Percentiles rank a stretch among this genome's conserved stretches.
phyloP scores from a whole-genome alignment of 768 basidiomycete genomes.

The Cystobasidiopsis lactophilus region DNA sequence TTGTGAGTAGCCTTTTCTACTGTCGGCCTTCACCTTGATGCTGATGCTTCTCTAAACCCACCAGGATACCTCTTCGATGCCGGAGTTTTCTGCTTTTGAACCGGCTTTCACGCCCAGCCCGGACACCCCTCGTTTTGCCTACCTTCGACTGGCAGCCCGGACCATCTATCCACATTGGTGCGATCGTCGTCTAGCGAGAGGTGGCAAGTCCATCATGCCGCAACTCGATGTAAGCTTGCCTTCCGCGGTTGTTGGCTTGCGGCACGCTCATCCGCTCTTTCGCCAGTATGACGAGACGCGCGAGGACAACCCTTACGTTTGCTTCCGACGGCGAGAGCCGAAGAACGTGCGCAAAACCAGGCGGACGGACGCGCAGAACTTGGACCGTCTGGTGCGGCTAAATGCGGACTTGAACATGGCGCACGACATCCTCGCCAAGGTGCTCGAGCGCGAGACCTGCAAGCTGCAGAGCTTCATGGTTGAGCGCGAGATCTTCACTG shows the following conservation, averaged over 20 bases:
- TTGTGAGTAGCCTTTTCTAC: conserved; percentile 35
- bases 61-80: conserved; percentile 23
- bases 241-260: background rate
- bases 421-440: conserved; percentile 45
- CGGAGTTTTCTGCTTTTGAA: conserved; percentile 16
- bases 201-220: conserved; percentile 69
- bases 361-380: conserved; percentile 64
- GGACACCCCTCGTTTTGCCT: conserved; percentile 33
- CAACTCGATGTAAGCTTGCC: conserved; percentile 60
- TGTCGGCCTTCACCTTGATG: background rate
- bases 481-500: conserved; percentile 52
- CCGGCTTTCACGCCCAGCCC: conserved; percentile 12
- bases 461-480: conserved; percentile 47
- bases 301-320: conserved; percentile 74
- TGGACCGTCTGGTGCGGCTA: conserved; percentile 67
- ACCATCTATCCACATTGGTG: conserved; percentile 73
- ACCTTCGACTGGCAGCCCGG: conserved; percentile 29
- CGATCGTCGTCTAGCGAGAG: conserved; percentile 53
- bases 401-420: conserved; percentile 51
- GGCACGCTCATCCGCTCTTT: conserved; percentile 2
- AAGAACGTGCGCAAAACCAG: conserved; percentile 88
- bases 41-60: conserved; percentile 26
- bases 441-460: conserved; percentile 47
- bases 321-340: conserved; percentile 84
- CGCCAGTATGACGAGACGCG: conserved; percentile 68